Percentiles rank a stretch among this genome's conserved stretches.
phyloP scores from a whole-genome alignment of 352 stramenopile species.

The Phytophthora agathidicida region DNA sequence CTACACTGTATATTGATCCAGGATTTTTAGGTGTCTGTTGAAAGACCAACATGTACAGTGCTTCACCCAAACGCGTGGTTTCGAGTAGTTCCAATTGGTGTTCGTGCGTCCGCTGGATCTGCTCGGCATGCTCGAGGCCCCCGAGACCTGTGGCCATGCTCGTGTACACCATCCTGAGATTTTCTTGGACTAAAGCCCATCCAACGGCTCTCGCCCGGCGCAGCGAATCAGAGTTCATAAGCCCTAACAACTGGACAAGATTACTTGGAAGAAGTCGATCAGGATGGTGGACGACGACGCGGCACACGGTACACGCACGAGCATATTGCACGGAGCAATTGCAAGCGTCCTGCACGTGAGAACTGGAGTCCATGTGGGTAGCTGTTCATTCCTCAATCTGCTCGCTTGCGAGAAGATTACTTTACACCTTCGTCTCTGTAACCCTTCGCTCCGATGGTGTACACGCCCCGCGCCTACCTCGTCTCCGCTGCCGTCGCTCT shows the following conservation, averaged over 20 bases:
- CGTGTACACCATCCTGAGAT: slow-evolving; percentile 13
- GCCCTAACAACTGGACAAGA: slow-evolving; percentile 15
- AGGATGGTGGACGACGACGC: no score
- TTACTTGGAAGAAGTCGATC: not conserved
- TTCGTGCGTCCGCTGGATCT: not conserved
- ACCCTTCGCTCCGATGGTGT: no score
- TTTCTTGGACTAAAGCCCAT: slow-evolving; percentile 11
- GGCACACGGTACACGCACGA: no score
- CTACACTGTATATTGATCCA: slow-evolving; percentile 1
- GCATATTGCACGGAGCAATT: no score
- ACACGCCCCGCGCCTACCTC: slow-evolving; percentile 26
- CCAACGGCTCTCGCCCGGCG: slow-evolving; percentile 8
- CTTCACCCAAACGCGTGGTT: not conserved
- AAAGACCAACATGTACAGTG: no score
- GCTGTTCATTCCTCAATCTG: slow-evolving; percentile 24
- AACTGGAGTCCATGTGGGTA: no score
- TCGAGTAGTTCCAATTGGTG: no score
- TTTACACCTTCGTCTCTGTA: slow-evolving; percentile 12
- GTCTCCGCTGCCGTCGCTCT: slow-evolving; percentile 19
- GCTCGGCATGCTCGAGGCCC: not conserved
- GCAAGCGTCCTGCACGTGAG: not conserved
- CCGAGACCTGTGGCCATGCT: slow-evolving; percentile 4
- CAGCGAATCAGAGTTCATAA: slow-evolving; percentile 16
- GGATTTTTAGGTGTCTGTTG: no score
- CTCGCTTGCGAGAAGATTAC: slow-evolving; percentile 33